Conservation (phyloP, 75 land plant species). For the Pinus taeda region DNA sequence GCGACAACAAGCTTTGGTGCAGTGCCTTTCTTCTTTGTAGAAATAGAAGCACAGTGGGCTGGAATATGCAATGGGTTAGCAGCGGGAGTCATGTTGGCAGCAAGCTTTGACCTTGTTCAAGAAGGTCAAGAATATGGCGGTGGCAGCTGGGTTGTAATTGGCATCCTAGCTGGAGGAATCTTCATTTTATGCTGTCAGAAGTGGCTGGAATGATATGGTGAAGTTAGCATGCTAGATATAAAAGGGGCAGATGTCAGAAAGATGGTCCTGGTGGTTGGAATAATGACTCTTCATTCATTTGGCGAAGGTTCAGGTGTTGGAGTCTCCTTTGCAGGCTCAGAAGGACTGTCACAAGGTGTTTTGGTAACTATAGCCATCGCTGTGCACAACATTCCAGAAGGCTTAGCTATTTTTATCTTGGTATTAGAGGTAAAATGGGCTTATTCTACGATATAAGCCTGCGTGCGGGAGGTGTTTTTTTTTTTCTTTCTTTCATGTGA, state of each 20-base stretch:
- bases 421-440: slow-evolving; percentile 58
- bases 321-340: slow-evolving; percentile 94
- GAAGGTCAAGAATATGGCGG: slow-evolving; percentile 88
- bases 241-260: slow-evolving; percentile 95
- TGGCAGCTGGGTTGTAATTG: slow-evolving; percentile 86
- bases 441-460: slow-evolving; percentile 34
- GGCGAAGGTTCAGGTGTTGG: slow-evolving; percentile 99
- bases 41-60: slow-evolving; percentile 87
- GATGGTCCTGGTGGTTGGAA: slow-evolving; percentile 84
- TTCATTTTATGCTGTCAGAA: slow-evolving; percentile 91
- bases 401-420: no score
- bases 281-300: slow-evolving; percentile 98
- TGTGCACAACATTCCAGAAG: slow-evolving; percentile 97
- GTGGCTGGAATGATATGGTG: slow-evolving; percentile 84
- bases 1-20: slow-evolving; percentile 96
- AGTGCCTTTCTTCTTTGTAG: slow-evolving; percentile 94
- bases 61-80: slow-evolving; percentile 98
- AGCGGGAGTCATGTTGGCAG: slow-evolving; percentile 98
- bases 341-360: slow-evolving; percentile 90
- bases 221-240: slow-evolving; percentile 96
- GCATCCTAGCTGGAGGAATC: slow-evolving; percentile 77
- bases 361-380: slow-evolving; percentile 95
- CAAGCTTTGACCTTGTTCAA: slow-evolving; percentile 95
- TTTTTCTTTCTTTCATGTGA: no score
- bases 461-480: slow-evolving; percentile 39